phyloP scores from a whole-genome alignment of 306 rosid genomes.

The Corylus heterophylla region DNA sequence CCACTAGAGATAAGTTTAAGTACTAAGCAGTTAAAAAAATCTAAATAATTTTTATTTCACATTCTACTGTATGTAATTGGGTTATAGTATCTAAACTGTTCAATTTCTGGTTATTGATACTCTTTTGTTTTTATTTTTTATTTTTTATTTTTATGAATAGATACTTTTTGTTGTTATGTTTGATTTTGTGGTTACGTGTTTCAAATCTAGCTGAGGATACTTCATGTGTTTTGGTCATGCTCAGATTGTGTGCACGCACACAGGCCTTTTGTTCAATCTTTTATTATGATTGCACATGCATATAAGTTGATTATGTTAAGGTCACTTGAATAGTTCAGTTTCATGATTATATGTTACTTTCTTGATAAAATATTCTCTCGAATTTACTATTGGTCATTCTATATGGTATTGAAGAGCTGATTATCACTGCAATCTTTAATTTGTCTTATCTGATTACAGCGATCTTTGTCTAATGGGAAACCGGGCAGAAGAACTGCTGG shows the following conservation, averaged over 20 bases:
- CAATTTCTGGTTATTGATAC: not conserved
- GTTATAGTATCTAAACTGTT: not conserved
- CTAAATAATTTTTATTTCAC: not conserved
- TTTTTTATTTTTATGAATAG: no score
- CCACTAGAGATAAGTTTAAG: not conserved
- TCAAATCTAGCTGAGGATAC: not conserved
- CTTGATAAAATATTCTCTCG: not conserved
- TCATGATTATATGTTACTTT: not conserved
- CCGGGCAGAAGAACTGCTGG: conserved; percentile 46
- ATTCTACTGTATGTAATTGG: not conserved
- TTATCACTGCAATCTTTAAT: conserved; percentile 17
- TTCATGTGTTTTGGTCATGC: not conserved
- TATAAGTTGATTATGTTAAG: not conserved
- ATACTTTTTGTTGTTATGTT: not conserved
- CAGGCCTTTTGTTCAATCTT: not conserved
- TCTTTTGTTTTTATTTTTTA: not conserved
- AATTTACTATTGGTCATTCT: conserved; percentile 2
- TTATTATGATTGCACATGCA: not conserved
- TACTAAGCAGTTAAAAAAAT: not conserved
- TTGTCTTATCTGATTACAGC: conserved; percentile 39
- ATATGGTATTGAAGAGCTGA: not conserved
- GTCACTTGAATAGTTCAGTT: not conserved
- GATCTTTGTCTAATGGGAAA: conserved; percentile 57
- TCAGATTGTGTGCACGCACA: not conserved
- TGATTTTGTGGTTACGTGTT: not conserved